These are phyloP conservation scores for Chaetomiaceae sp. DNA, from an alignment of 2,329 filamentous ascomycete species.

Conservation along the genomic window DNA sequence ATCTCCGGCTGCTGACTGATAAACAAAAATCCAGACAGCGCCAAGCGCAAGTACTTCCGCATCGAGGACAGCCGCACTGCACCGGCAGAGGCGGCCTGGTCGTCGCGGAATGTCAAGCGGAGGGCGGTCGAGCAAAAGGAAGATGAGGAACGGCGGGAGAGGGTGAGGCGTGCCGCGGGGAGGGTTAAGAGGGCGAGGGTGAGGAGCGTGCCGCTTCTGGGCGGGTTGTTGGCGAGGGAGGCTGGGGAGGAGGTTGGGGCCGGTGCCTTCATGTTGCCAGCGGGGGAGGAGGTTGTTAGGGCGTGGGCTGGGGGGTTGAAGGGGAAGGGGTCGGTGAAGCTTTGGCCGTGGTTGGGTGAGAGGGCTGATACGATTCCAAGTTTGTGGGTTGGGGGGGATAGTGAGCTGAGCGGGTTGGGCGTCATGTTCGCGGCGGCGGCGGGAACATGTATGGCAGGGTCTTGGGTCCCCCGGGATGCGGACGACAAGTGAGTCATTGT, in stretches of 20 bases:
- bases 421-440: conserved; percentile 31
- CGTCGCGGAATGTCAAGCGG: conserved; percentile 21
- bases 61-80: conserved; percentile 53
- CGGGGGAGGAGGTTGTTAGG: background rate
- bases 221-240: conserved; percentile 11
- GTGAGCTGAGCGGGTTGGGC: conserved; percentile 23
- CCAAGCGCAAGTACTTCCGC: conserved; percentile 64
- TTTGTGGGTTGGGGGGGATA: conserved; percentile 20
- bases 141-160: background rate
- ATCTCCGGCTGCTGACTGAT: too few relatives aligned
- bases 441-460: conserved; percentile 34
- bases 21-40: too few relatives aligned
- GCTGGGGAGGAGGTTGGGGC: background rate
- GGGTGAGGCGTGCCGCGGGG: background rate
- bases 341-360: conserved; percentile 27
- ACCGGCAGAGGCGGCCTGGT: conserved; percentile 31
- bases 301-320: conserved; percentile 36
- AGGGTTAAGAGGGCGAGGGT: conserved; percentile 6
- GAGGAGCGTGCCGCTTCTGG: conserved; percentile 7
- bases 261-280: background rate
- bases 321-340: conserved; percentile 39
- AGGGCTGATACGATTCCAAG: background rate
- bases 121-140: conserved; percentile 8
- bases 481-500: conserved; percentile 36
- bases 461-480: conserved; percentile 41